Evolutionary conservation across 805 yeast species (phyloP).

Genomic region (Scheffersomyces coipomensis): DNA sequence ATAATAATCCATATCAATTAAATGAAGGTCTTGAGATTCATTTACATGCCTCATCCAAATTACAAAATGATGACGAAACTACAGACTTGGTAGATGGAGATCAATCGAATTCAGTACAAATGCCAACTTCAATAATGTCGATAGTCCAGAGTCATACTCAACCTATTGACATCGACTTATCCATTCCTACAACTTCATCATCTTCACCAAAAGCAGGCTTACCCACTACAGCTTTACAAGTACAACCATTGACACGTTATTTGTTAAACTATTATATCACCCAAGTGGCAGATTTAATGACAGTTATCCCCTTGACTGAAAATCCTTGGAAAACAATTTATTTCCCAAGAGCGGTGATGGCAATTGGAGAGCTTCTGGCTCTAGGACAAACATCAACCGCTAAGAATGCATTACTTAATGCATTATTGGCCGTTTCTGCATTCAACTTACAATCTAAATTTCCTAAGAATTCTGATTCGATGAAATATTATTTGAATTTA

Average conservation of each 20-base stretch:
- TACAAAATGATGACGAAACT: constrained; percentile 19
- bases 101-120: constrained; percentile 31
- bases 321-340: constrained; percentile 90
- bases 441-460: constrained; percentile 76
- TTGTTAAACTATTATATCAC: constrained; percentile 69
- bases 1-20: constrained; percentile 36
- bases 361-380: constrained; percentile 77
- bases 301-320: constrained; percentile 65
- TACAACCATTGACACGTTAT: constrained; percentile 70
- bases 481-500: constrained; percentile 66
- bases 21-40: constrained; percentile 41
- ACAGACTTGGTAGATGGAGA: constrained; percentile 38
- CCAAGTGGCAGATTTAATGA: constrained; percentile 77
- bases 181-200: constrained; percentile 23
- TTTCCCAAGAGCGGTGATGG: constrained; percentile 78
- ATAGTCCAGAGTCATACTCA: constrained; percentile 38
- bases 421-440: constrained; percentile 77
- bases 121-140: constrained; percentile 57
- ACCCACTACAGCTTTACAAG: constrained; percentile 61
- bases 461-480: constrained; percentile 59
- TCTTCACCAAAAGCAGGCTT: constrained; percentile 25
- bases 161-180: constrained; percentile 43
- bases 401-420: constrained; percentile 73
- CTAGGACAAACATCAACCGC: constrained; percentile 74
- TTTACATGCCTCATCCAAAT: constrained; percentile 36